A percentile compares a stretch with the other conserved stretches of the same genome.
These are phyloP conservation scores for Leishmania tarentolae DNA, from an alignment of 208 protist species.

Conservation along the genomic window DNA sequence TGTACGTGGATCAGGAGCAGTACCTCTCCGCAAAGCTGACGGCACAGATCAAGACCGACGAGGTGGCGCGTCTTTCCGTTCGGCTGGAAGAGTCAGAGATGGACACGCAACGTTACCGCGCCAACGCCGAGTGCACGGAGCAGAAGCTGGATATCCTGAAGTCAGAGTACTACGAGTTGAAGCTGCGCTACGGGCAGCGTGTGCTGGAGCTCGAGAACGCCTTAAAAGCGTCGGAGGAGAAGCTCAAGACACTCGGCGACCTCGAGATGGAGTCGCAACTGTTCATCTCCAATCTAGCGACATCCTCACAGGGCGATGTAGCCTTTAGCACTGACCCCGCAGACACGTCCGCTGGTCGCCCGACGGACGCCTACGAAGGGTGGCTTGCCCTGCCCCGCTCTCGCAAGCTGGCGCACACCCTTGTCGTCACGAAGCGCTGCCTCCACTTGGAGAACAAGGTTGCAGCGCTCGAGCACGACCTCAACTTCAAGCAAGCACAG, in stretches of 20 bases:
- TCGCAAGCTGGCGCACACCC: conserved; percentile 73
- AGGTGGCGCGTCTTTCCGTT: conserved; percentile 75
- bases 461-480: conserved; percentile 57
- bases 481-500: conserved; percentile 73
- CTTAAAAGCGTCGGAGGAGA: conserved; percentile 77
- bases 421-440: conserved; percentile 87
- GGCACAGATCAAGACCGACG: conserved; percentile 83
- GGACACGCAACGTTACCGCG: conserved; percentile 73
- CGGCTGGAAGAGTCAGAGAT: conserved; percentile 83
- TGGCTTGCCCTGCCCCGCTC: conserved; percentile 75
- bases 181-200: conserved; percentile 77
- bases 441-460: conserved; percentile 86
- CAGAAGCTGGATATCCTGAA: conserved; percentile 92
- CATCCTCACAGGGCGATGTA: conserved; percentile 34
- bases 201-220: conserved; percentile 74
- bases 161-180: conserved; percentile 89
- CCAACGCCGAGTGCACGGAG: conserved; percentile 82
- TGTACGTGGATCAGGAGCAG: conserved; percentile 80
- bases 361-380: conserved; percentile 45
- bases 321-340: not conserved
- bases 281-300: conserved; percentile 81
- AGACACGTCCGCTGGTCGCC: not conserved
- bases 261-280: conserved; percentile 87
- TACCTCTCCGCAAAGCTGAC: conserved; percentile 79
- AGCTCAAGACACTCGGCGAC: conserved; percentile 79